phyloP scores from a whole-genome alignment of 2,329 filamentous ascomycete genomes.

The Pestalotiopsis sp. region DNA sequence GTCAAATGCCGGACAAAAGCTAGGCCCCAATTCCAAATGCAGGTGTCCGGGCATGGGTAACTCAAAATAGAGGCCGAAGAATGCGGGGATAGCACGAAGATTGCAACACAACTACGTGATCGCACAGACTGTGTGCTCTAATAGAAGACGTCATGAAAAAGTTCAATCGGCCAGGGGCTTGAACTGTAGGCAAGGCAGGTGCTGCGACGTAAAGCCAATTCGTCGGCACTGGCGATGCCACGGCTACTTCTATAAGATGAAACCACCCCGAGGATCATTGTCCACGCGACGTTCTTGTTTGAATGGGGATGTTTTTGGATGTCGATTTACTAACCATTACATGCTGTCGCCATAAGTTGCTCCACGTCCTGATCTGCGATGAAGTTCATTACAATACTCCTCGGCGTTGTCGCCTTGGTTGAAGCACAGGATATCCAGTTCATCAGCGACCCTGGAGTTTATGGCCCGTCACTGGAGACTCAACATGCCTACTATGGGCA shows the following conservation, averaged over 20 bases:
- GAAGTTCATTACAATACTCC: neutral
- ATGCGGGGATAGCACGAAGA: neutral
- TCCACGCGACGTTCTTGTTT: too few species aligned
- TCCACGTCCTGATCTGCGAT: neutral
- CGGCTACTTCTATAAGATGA: neutral
- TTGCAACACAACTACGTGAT: conserved; percentile 2
- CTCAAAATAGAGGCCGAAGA: neutral
- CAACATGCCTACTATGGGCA: conserved; percentile 54
- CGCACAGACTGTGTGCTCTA: neutral
- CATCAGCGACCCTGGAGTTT: conserved; percentile 16
- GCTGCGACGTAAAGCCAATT: neutral
- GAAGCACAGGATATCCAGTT: neutral
- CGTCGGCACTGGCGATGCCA: neutral
- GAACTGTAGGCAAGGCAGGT: neutral
- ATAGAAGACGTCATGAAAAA: conserved; percentile 8
- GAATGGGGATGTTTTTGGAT: neutral
- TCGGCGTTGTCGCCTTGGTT: neutral
- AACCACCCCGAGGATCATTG: too few species aligned
- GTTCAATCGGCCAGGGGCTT: neutral
- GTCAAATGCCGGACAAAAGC: neutral
- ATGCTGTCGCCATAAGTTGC: neutral
- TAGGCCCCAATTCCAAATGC: neutral
- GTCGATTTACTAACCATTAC: too few species aligned
- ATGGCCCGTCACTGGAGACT: conserved; percentile 47
- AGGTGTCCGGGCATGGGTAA: neutral